Evolutionary conservation across 1,139 yeast genomes (phyloP), one percentile per base, ranked within the genome.

Genomic region (Candida gigantensis): DNA sequence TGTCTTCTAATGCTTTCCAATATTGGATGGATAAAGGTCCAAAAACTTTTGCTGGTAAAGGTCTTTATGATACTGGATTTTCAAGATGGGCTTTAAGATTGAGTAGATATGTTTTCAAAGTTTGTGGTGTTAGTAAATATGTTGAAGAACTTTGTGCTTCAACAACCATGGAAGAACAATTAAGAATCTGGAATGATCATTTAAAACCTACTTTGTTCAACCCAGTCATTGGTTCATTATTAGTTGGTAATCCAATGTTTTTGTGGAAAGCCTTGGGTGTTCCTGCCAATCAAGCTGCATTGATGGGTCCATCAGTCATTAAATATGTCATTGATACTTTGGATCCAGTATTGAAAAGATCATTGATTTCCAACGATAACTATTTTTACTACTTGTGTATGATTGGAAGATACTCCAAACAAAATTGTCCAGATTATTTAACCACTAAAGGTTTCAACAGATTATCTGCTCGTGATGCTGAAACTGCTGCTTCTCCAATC

Each of bases 211-310:
- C 83, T 4, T 66, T 85, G 36, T 78, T 84, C 61, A 83, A 82
- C 53, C 86, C 87, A 12, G 50, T 83, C 32, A 81, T 84, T 36
- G 81, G 84, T 18, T 76, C 78, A 27, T 56, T 84, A 29, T 65
- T 85, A 41, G 76, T 85, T 33, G 90, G 90, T n/a, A 85, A 84
- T 59, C 90, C 92, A 9, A 60, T 84, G 21, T 85, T 85, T 57
- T 68, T 85, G 45, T 85, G 95, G 95, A 84, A 83, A 56, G 95
- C 95, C 0, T 71, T 85, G 30, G 95, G 95, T 11, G 95, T 85
- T 35, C 95, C 95, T 3, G 77, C 83, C 5, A 85, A 85, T 57
- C 95, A 85, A 61, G 89, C 94, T 6, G 68, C 77, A 27, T 76
- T 85, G 82, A 84, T 85, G 79, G 87, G 85, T 19, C 61, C 74